phyloP scores from a whole-genome alignment of 208 protist species.

The Acanthamoeba sp. region DNA sequence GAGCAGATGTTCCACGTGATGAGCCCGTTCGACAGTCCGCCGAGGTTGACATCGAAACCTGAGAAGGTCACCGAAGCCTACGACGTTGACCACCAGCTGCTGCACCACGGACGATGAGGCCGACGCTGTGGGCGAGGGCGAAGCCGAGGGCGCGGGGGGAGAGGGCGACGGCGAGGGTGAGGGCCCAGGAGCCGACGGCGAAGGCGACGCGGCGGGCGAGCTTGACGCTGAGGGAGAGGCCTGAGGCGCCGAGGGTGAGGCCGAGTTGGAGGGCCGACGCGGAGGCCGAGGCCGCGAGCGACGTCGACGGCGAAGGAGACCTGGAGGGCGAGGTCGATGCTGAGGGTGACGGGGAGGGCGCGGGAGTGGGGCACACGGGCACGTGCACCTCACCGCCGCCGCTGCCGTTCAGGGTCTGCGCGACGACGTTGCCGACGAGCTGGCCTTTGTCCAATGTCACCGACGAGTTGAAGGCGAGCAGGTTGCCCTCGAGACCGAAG shows the following conservation, averaged over 20 bases:
- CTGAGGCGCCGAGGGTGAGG: background rate
- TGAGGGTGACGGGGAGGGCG: background rate
- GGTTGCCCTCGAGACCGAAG: constrained; percentile 23
- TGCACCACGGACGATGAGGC: too few species aligned
- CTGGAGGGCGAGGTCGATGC: background rate
- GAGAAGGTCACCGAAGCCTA: too few species aligned
- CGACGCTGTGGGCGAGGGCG: background rate
- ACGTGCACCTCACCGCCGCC: constrained; percentile 30
- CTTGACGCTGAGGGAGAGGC: background rate
- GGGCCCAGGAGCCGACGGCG: too few species aligned
- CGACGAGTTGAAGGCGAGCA: background rate
- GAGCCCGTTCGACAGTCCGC: too few species aligned
- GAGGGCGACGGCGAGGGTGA: background rate
- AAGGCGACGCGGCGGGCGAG: background rate
- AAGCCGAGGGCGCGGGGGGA: background rate
- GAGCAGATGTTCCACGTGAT: too few species aligned
- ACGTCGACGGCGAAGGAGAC: background rate
- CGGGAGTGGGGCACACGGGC: background rate
- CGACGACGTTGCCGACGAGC: constrained; percentile 2
- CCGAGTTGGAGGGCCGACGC: background rate
- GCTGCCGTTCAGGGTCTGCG: background rate
- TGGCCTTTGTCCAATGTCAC: background rate
- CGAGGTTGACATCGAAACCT: too few species aligned
- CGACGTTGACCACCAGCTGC: too few species aligned
- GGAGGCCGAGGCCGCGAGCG: background rate